Evolutionary conservation across 495 filamentous ascomycete species (phyloP), one percentile per base, ranked within the genome.

Genomic region (Talaromyces liani): DNA sequence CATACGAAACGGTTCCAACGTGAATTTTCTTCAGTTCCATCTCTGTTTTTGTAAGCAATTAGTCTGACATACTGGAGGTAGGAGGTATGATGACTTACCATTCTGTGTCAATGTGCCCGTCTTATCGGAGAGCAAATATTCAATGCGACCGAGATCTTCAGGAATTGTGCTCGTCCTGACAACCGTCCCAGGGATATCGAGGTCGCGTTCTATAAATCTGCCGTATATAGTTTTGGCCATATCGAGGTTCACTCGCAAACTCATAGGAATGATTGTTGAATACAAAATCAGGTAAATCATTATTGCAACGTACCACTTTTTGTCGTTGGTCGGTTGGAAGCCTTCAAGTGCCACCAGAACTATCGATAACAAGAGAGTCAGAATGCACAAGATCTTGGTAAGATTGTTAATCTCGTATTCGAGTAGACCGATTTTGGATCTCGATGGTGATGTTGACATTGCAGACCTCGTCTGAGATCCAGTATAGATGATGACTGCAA

Each of bases 11-110:
- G 22, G 94, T 98, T 1, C 95, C 95, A 64, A 99, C 91, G 68
- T 98, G 95, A 29, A 98, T 93, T 75, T 98, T 99, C 70, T 93
- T 96, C 81, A 99, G 84, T 74, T 97, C 94, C 93, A 98, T 98
- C 67, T 97, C 91, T 85, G 56, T 14, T 62, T 25, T 54, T 55
- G 41, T 69, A 45, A 62, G 67, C 64, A 53, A n/a, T 10, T 27
- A 34, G 34, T 53, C 18, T 34, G 41, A 51, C 24, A 6, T 18
- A 63, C 45, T 29, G 29, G 4, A 29, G 59, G 58, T 34, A 36
- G 36, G n/a, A n/a, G 29, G 51, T 29, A 24, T 29, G 27, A 53
- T 31, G 34, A 68, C 75, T 68, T 65, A 83, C 82, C 87, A 71
- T 99, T 99, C 69, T 97, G 92, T 10, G 94, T 99, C 61, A 99